Evolutionary conservation across 2,329 filamentous ascomycete genomes (phyloP).

Genomic region (Aureobasidium vineae): DNA sequence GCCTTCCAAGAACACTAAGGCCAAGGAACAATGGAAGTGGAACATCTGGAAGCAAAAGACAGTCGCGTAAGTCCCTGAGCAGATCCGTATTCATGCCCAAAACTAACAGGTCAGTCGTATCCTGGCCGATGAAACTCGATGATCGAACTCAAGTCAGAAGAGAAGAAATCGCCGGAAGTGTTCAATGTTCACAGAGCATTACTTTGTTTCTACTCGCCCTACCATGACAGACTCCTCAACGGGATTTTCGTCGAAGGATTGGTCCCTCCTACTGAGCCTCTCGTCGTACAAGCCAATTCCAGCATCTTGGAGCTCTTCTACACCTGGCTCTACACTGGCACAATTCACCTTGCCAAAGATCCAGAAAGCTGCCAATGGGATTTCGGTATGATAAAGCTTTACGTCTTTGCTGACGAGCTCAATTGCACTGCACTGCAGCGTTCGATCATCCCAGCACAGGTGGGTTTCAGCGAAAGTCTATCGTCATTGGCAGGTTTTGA

Average conservation of each 20-base stretch:
- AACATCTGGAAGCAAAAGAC: neutral
- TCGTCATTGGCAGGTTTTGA: neutral
- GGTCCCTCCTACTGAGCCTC: neutral
- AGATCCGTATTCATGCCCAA: too few species aligned
- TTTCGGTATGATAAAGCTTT: neutral
- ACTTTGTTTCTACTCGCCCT: conserved; percentile 2
- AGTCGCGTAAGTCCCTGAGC: neutral
- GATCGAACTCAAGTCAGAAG: neutral
- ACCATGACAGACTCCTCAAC: neutral
- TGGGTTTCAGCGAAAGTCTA: neutral
- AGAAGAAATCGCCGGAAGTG: neutral
- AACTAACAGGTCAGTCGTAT: neutral
- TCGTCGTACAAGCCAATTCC: neutral
- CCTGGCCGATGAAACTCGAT: neutral
- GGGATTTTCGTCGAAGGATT: neutral
- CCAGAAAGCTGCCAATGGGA: neutral
- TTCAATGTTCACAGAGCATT: neutral
- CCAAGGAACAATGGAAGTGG: neutral
- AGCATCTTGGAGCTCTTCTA: neutral
- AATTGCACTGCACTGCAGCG: neutral
- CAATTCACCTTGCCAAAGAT: neutral
- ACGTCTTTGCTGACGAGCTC: neutral
- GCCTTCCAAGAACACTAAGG: neutral
- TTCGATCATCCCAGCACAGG: neutral
- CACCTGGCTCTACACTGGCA: neutral